These are phyloP conservation scores for Microsporum ferrugineum DNA, from an alignment of 2,329 filamentous ascomycete species.

Conservation along the genomic window DNA sequence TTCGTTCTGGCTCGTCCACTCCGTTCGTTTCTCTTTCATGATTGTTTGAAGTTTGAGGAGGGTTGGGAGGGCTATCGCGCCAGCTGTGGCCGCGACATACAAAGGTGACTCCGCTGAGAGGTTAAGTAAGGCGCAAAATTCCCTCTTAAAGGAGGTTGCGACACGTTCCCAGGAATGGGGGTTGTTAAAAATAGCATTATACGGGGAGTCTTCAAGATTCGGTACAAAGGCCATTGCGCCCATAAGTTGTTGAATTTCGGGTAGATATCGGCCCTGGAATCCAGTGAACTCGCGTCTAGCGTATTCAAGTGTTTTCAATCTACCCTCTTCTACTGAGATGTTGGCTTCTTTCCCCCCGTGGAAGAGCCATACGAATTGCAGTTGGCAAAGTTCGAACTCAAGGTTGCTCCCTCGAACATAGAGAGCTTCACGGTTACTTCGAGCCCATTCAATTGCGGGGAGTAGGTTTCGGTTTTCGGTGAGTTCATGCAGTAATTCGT, in stretches of 20 bases:
- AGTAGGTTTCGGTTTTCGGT: constrained; percentile 58
- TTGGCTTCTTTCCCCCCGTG: constrained; percentile 41
- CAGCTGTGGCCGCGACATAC: constrained; percentile 84
- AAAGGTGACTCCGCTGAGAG: constrained; percentile 85
- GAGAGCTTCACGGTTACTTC: constrained; percentile 55
- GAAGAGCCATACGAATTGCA: constrained; percentile 86
- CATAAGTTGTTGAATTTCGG: constrained; percentile 70
- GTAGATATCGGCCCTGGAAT: constrained; percentile 63
- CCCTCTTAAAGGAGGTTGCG: constrained; percentile 74
- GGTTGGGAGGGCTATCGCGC: constrained; percentile 78
- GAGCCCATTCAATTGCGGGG: constrained; percentile 81
- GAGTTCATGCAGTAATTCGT: constrained; percentile 70
- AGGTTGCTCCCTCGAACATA: constrained; percentile 80
- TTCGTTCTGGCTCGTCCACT: constrained; percentile 89
- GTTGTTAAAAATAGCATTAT: constrained; percentile 65
- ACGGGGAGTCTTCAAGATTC: constrained; percentile 67
- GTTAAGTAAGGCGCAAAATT: constrained; percentile 86
- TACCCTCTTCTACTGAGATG: constrained; percentile 15
- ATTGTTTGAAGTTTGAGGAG: constrained; percentile 79
- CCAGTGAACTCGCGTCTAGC: constrained; percentile 60
- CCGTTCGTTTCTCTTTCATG: constrained; percentile 78
- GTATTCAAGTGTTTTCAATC: constrained; percentile 56
- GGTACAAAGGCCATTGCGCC: constrained; percentile 68
- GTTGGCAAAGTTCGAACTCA: constrained; percentile 82
- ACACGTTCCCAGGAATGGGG: constrained; percentile 70